A percentile compares a stretch with the other conserved stretches of the same genome.
Evolutionary conservation across 176 grass and related monocot genomes (phyloP).

Genomic region (Carex littledalei): DNA sequence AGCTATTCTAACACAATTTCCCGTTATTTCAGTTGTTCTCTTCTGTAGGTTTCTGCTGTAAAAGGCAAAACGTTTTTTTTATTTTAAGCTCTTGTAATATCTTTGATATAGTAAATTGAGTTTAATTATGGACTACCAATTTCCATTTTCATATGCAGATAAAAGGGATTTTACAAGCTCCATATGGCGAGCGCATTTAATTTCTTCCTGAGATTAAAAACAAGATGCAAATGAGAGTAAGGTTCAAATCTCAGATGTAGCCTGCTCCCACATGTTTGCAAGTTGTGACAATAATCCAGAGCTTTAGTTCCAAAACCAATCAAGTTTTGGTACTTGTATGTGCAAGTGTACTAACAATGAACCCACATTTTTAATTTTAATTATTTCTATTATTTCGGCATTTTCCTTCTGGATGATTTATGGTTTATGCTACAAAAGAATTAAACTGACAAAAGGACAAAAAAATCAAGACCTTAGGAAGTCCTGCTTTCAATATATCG

Average conservation of each 20-base stretch:
- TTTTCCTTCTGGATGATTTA: conserved; percentile 14
- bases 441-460: neutral
- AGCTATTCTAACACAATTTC: conserved; percentile 65
- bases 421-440: neutral
- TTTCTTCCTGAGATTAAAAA: conserved; percentile 42
- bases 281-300: neutral
- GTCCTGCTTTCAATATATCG: conserved; percentile 46
- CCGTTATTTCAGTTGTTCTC: conserved; percentile 40
- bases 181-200: conserved; percentile 38
- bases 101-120: conserved; percentile 24
- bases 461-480: conserved; percentile 59
- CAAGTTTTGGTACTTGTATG: neutral
- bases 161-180: conserved; percentile 59
- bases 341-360: neutral
- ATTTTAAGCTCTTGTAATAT: conserved; percentile 6
- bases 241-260: conserved; percentile 17
- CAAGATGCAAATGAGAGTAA: conserved; percentile 15
- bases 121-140: conserved; percentile 46
- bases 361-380: neutral
- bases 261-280: conserved; percentile 13
- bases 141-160: conserved; percentile 47
- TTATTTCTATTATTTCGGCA: conserved; percentile 16
- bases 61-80: conserved; percentile 24
- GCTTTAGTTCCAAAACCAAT: neutral
- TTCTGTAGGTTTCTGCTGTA: conserved; percentile 57